Base-by-base conservation (phyloP, 805 yeast genomes). In the Ogataea sp. region DNA sequence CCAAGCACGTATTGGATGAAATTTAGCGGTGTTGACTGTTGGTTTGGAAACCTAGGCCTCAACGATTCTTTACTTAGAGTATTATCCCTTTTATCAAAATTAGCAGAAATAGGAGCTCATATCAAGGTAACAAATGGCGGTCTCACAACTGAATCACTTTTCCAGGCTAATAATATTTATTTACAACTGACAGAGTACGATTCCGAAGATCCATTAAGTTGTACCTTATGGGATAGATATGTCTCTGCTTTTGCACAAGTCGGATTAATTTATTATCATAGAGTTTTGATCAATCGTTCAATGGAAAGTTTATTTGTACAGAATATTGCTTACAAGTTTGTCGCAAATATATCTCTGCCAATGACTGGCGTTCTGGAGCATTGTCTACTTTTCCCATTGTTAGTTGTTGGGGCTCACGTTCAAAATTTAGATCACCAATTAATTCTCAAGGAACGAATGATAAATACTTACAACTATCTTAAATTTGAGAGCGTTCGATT, bases 61-160 rank as follows among this genome's bases (percentile, higher is more conserved):
- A 43, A 28, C 38, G 59, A 55, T 47, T 56, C 55, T 43, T 65
- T 37, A 53, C 56, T 52, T 50, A 52, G 3, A 48, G 61, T 44
- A 48, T 58, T 39, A 49, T 61, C 39, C 48, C 50, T 29, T 6
- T 36, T 52, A 20, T 42, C 53, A 11, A 20, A 17, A 3, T 21
- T 54, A n/a, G 33, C 41, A 28, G 44, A 42, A 25, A 23, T 42
- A 24, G 52, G 50, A 2, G 34, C 9, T 38, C 32, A 15, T 21
- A n/a, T 18, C n/a, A 8, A 6, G 16, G 2, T 9, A 20, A 16
- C 21, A 33, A 31, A 25, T 15, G 32, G 29, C 17, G 11, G n/a
- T 5, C n/a, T 32, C 8, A 11, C 3, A 23, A 10, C 13, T 11
- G 7, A 20, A 4, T n/a, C 25, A 26, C 8, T 25, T 15, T 17